A percentile compares a stretch with the other conserved stretches of the same genome.
phyloP scores from a whole-genome alignment of 2,329 filamentous ascomycete species.

The Graphilbum fragrans region DNA sequence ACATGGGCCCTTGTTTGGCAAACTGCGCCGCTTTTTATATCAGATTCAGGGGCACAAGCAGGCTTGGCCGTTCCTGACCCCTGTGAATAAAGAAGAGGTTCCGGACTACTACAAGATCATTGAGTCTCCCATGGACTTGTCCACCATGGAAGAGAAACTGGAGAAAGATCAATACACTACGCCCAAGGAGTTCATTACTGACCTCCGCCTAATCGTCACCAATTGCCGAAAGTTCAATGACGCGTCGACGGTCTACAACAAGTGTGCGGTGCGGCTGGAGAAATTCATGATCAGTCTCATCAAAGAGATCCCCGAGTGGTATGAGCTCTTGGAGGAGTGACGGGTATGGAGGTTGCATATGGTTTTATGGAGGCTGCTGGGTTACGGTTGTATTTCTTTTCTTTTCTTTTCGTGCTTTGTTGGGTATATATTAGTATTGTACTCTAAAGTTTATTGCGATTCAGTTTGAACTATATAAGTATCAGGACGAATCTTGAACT shows the following conservation, averaged over 20 bases:
- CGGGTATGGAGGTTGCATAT: too few species aligned
- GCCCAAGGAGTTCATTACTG: slow-evolving; percentile 83
- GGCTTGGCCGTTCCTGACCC: slow-evolving; percentile 88
- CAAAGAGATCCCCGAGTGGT: slow-evolving; percentile 88
- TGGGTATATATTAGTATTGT: too few species aligned
- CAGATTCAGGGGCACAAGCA: slow-evolving; percentile 88
- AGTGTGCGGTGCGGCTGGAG: slow-evolving; percentile 84
- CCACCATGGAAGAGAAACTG: slow-evolving; percentile 90
- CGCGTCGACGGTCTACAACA: slow-evolving; percentile 87
- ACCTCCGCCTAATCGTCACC: slow-evolving; percentile 80
- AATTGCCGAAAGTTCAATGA: slow-evolving; percentile 97
- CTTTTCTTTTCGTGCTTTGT: not conserved
- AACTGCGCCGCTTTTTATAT: slow-evolving; percentile 83
- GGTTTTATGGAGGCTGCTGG: too few species aligned
- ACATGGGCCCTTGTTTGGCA: slow-evolving; percentile 91
- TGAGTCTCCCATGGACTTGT: slow-evolving; percentile 92
- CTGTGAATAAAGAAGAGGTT: slow-evolving; percentile 91
- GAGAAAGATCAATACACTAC: slow-evolving; percentile 85
- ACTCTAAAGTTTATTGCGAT: too few species aligned
- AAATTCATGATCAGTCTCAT: slow-evolving; percentile 95
- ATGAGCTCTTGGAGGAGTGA: slow-evolving; percentile 39
- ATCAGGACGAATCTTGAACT: too few species aligned
- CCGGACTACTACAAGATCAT: slow-evolving; percentile 98
- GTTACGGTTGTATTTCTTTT: not conserved
- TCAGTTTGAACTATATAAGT: too few species aligned